Evolutionary conservation across 1,284 basidiomycete species (phyloP).

Genomic region (Ustilago crameri): DNA sequence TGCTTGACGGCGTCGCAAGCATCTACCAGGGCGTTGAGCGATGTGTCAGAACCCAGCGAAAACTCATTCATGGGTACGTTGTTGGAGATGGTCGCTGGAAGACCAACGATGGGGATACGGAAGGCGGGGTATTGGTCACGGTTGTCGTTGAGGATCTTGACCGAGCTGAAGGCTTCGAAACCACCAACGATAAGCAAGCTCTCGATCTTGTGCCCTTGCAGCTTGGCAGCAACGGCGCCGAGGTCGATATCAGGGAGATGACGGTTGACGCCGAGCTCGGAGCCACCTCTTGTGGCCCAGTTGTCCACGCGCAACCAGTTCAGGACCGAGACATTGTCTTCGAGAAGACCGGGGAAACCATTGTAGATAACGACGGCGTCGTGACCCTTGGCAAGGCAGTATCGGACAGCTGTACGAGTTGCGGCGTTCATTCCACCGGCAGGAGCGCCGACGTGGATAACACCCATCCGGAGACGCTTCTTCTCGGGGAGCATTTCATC

Average conservation of each 20-base stretch:
- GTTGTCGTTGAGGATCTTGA: slow-evolving; percentile 82
- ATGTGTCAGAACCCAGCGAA: slow-evolving; percentile 93
- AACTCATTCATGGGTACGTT: slow-evolving; percentile 98
- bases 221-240: slow-evolving; percentile 81
- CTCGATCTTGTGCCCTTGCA: slow-evolving; percentile 86
- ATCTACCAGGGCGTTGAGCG: slow-evolving; percentile 94
- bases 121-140: slow-evolving; percentile 86
- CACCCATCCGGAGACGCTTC: slow-evolving; percentile 78
- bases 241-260: slow-evolving; percentile 85
- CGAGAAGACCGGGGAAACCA: slow-evolving; percentile 91
- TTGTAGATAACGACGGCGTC: slow-evolving; percentile 91
- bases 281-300: slow-evolving; percentile 96
- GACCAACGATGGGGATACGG: slow-evolving; percentile 71
- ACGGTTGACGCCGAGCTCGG: slow-evolving; percentile 96
- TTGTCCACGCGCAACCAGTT: slow-evolving; percentile 97
- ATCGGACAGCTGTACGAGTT: slow-evolving; percentile 90
- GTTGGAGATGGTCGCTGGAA: slow-evolving; percentile 88
- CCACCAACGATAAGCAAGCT: slow-evolving; percentile 91
- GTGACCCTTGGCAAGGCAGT: slow-evolving; percentile 91
- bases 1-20: slow-evolving; percentile 99
- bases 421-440: slow-evolving; percentile 99
- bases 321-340: slow-evolving; percentile 85
- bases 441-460: slow-evolving; percentile 95
- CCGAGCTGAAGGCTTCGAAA: slow-evolving; percentile 89
- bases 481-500: slow-evolving; percentile 74